phyloP scores from a whole-genome alignment of 306 rosid genomes.

The Bauhinia variegata region DNA sequence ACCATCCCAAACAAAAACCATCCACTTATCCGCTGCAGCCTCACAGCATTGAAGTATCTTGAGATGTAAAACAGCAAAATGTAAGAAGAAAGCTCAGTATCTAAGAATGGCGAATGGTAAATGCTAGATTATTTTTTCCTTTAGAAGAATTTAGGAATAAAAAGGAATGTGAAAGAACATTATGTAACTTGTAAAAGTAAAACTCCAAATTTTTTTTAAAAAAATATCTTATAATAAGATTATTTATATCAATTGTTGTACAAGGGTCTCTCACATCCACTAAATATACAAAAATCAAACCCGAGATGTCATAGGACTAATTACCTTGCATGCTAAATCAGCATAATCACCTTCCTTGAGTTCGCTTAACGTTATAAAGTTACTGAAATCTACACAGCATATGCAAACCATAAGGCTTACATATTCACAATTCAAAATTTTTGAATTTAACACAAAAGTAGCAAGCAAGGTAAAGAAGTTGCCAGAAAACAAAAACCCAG shows the following conservation, averaged over 20 bases:
- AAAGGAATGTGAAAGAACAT: background rate
- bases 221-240: background rate
- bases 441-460: conserved; percentile 12
- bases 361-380: conserved; percentile 48
- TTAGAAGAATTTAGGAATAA: too few relatives aligned
- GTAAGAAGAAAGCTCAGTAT: conserved; percentile 29
- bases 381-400: conserved; percentile 49
- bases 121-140: too few relatives aligned
- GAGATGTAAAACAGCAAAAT: conserved; percentile 25
- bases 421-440: background rate
- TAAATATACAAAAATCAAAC: background rate
- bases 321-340: conserved; percentile 79
- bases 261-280: conserved; percentile 2
- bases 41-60: conserved; percentile 63
- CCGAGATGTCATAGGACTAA: background rate
- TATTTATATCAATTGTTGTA: background rate
- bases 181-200: conserved; percentile 4
- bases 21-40: conserved; percentile 45
- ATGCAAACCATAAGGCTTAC: background rate
- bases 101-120: background rate
- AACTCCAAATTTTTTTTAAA: too few relatives aligned
- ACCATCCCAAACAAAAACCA: conserved; percentile 79
- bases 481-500: conserved; percentile 6
- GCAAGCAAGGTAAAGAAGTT: conserved; percentile 20
- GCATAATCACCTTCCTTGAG: conserved; percentile 46